These are phyloP conservation scores for Ilex paraguariensis DNA, from an alignment of 305 asterid species.

Conservation along the genomic window DNA sequence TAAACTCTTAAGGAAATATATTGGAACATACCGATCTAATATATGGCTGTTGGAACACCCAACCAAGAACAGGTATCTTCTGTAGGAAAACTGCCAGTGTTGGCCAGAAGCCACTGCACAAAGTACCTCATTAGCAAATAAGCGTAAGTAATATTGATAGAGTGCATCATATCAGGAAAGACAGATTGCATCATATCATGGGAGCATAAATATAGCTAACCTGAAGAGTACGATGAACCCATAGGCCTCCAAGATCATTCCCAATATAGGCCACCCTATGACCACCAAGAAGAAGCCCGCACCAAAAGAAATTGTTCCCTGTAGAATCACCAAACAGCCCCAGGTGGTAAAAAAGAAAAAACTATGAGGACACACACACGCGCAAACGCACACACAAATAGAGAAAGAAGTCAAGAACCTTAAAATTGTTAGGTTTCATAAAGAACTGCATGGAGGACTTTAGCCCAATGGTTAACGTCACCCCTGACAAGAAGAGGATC, in stretches of 20 bases:
- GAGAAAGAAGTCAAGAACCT: slow-evolving; percentile 37
- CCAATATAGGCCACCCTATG: slow-evolving; percentile 59
- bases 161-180: too few relatives aligned
- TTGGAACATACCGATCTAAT: slow-evolving; percentile 41
- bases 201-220: slow-evolving; percentile 18
- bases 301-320: slow-evolving; percentile 53
- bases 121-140: slow-evolving; percentile 17
- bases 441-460: slow-evolving; percentile 53
- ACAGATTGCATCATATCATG: too few relatives aligned
- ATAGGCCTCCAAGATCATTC: slow-evolving; percentile 60
- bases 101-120: slow-evolving; percentile 65
- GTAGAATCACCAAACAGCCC: slow-evolving; percentile 12
- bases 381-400: neutral
- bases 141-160: neutral
- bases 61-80: slow-evolving; percentile 56
- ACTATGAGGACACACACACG: neutral
- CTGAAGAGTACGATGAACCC: slow-evolving; percentile 64
- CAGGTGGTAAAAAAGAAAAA: slow-evolving; percentile 1
- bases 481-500: slow-evolving; percentile 93
- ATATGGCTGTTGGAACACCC: slow-evolving; percentile 44
- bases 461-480: slow-evolving; percentile 72
- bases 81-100: slow-evolving; percentile 38
- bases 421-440: slow-evolving; percentile 47
- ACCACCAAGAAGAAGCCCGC: slow-evolving; percentile 56
- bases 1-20: neutral